Percentiles rank a stretch among this genome's conserved stretches.
Conservation (phyloP, 2,329 filamentous ascomycete genomes). For the Lachnellula occidentalis region DNA sequence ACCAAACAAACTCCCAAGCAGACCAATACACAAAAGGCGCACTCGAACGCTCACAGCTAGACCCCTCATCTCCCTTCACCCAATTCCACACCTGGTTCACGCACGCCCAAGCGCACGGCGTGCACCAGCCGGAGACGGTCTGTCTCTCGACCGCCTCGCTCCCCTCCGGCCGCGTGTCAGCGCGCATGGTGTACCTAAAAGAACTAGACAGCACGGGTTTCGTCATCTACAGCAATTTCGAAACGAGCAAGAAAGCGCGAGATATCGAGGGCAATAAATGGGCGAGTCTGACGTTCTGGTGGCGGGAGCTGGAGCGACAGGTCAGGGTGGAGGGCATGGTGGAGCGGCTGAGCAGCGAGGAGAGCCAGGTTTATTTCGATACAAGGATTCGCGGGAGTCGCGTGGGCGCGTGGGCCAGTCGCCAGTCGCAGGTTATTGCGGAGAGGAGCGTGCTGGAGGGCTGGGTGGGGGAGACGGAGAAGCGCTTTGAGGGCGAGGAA, state of each 20-base stretch:
- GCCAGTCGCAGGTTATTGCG: slow-evolving; percentile 73
- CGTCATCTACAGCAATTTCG: slow-evolving; percentile 92
- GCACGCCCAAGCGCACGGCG: slow-evolving; percentile 51
- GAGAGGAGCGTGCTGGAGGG: slow-evolving; percentile 69
- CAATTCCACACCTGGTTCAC: slow-evolving; percentile 93
- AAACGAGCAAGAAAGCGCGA: slow-evolving; percentile 61
- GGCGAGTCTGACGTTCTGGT: slow-evolving; percentile 85
- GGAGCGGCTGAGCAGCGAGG: slow-evolving; percentile 60
- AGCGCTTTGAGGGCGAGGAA: slow-evolving; percentile 67
- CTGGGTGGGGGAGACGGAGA: slow-evolving; percentile 72
- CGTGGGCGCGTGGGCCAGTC: slow-evolving; percentile 89
- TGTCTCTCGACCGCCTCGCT: slow-evolving; percentile 79
- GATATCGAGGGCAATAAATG: slow-evolving; percentile 71
- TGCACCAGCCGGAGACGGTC: slow-evolving; percentile 81
- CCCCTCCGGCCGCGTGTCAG: slow-evolving; percentile 76
- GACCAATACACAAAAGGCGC: slow-evolving; percentile 68
- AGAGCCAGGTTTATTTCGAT: slow-evolving; percentile 66
- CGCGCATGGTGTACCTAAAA: slow-evolving; percentile 89
- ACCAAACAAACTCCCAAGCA: slow-evolving; percentile 55
- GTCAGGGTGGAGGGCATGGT: slow-evolving; percentile 79
- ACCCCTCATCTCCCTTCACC: slow-evolving; percentile 56
- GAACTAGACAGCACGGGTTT: slow-evolving; percentile 80
- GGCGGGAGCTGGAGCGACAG: slow-evolving; percentile 80
- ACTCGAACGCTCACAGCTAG: slow-evolving; percentile 57
- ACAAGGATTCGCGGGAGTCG: slow-evolving; percentile 71